Conservation (phyloP, 2,329 filamentous ascomycete species). For the Seiridium cupressi region DNA sequence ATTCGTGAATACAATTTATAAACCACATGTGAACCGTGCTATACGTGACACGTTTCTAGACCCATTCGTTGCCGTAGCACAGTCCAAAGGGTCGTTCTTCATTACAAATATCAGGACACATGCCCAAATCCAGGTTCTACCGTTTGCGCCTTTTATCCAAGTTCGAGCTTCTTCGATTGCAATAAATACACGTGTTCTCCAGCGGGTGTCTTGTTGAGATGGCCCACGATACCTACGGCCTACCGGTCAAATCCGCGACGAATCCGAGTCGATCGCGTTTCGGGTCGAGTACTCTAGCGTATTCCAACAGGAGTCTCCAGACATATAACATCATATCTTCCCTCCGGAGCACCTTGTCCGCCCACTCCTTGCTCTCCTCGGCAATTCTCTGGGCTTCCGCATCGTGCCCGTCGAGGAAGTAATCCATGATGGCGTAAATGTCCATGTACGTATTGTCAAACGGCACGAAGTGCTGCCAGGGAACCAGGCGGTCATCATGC, state of each 20-base stretch:
- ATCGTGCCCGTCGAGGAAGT: constrained; percentile 53
- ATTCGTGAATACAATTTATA: too few relatives aligned
- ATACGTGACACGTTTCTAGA: too few relatives aligned
- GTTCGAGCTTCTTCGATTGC: too few relatives aligned
- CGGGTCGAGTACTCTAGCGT: constrained; percentile 46
- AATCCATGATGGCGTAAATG: constrained; percentile 63
- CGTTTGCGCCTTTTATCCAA: too few relatives aligned
- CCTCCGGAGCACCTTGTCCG: constrained; percentile 56
- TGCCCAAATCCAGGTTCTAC: too few relatives aligned
- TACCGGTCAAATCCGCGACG: constrained; percentile 32
- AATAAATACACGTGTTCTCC: too few relatives aligned
- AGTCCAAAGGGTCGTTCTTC: too few relatives aligned
- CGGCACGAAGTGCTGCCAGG: constrained; percentile 73
- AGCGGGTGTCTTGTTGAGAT: too few relatives aligned
- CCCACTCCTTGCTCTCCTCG: constrained; percentile 58
- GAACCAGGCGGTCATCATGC: constrained; percentile 67
- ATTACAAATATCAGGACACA: too few relatives aligned
- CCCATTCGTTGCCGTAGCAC: too few relatives aligned
- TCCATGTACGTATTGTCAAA: constrained; percentile 69
- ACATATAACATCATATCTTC: constrained; percentile 69
- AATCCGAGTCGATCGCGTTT: constrained; percentile 36
- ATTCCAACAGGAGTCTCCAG: constrained; percentile 59
- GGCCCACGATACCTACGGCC: too few relatives aligned
- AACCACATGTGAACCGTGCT: too few relatives aligned
- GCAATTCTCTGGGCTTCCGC: constrained; percentile 59